Evolutionary conservation across 306 rosid genomes (phyloP).

Genomic region (Cercis canadensis): DNA sequence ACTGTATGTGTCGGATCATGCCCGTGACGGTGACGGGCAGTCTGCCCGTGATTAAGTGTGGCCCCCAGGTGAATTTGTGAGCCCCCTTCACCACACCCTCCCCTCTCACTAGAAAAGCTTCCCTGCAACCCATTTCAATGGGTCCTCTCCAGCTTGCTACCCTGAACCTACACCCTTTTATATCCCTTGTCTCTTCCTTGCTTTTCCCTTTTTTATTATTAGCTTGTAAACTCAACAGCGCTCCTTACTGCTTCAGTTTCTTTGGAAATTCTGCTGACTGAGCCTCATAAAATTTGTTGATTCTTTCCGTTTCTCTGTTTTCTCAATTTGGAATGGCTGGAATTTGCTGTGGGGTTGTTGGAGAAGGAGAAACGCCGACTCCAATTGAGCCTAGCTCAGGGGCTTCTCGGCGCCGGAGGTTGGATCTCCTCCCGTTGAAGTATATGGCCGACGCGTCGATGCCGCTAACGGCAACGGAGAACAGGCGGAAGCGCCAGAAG

Average conservation of each 20-base stretch:
- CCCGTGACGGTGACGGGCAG: slow-evolving; percentile 87
- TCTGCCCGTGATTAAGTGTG: slow-evolving; percentile 64
- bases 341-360: slow-evolving; percentile 81
- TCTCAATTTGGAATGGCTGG: slow-evolving; percentile 61
- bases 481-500: slow-evolving; percentile 57
- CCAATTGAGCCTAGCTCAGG: slow-evolving; percentile 50
- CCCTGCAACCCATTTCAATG: slow-evolving; percentile 26
- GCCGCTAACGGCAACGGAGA: slow-evolving; percentile 12
- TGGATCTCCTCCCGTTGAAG: slow-evolving; percentile 50
- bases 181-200: neutral
- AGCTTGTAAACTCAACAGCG: no score
- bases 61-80: slow-evolving; percentile 59
- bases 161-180: neutral
- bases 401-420: slow-evolving; percentile 47
- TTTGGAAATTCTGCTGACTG: no score
- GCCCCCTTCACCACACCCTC: slow-evolving; percentile 16
- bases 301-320: neutral
- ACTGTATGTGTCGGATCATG: slow-evolving; percentile 69
- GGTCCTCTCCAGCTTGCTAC: slow-evolving; percentile 18
- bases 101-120: slow-evolving; percentile 45
- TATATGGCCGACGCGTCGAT: slow-evolving; percentile 53
- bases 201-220: neutral
- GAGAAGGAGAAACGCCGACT: slow-evolving; percentile 64
- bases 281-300: no score
- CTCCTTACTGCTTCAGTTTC: no score